These are phyloP conservation scores for Thielaviopsis ethacetica DNA, from an alignment of 2,329 filamentous ascomycete species.

Conservation along the genomic window DNA sequence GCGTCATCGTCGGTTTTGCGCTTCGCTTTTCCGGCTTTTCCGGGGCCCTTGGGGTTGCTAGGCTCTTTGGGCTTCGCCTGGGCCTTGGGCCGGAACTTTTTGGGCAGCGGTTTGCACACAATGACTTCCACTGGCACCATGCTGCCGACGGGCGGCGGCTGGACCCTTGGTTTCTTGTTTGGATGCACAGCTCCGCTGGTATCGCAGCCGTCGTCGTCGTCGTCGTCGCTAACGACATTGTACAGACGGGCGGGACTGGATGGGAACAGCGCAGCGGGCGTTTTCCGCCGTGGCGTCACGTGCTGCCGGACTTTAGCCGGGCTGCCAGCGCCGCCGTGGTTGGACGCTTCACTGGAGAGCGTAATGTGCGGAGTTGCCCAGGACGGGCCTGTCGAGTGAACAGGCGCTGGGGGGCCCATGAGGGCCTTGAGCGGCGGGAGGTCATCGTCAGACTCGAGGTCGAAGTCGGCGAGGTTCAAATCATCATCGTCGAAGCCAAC, in stretches of 20 bases:
- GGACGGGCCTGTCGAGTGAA: not conserved
- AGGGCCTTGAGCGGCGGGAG: not conserved
- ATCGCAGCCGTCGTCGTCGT: not conserved
- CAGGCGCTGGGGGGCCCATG: not conserved
- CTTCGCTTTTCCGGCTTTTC: not conserved
- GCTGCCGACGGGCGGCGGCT: not conserved
- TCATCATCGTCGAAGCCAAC: slow-evolving; percentile 3
- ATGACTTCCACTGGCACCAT: not conserved
- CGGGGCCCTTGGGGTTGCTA: not conserved
- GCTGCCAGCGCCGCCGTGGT: not conserved
- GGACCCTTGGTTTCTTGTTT: not conserved
- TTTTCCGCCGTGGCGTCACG: not conserved
- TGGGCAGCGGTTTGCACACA: not conserved
- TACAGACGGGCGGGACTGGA: slow-evolving; percentile 9
- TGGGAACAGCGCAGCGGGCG: slow-evolving; percentile 1
- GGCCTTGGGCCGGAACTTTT: not conserved
- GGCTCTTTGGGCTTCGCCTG: not conserved
- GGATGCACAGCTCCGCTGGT: not conserved
- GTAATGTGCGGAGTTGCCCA: not conserved
- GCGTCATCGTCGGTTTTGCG: not conserved
- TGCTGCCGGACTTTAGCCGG: not conserved
- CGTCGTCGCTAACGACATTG: slow-evolving; percentile 8
- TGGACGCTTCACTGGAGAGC: not conserved
- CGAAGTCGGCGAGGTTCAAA: slow-evolving; percentile 1
- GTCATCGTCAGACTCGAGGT: slow-evolving; percentile 3